Percentiles rank a stretch among this genome's conserved stretches.
Evolutionary conservation across 2,329 filamentous ascomycete species (phyloP).

Genomic region (Penicillium expansum): DNA sequence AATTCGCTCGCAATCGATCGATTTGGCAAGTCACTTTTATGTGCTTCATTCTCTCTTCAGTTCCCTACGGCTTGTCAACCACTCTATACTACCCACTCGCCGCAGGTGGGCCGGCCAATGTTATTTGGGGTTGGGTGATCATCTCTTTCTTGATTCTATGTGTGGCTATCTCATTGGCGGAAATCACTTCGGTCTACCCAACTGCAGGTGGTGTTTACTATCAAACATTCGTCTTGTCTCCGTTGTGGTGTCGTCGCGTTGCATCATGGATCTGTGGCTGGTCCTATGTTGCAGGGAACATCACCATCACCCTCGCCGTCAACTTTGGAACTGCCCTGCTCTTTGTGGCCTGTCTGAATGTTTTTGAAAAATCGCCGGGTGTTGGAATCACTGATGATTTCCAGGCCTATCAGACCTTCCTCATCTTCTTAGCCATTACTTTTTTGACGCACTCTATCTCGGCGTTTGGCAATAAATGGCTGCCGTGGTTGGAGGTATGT

Average conservation of each 20-base stretch:
- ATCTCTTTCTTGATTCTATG: slow-evolving; percentile 61
- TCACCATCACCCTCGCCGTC: slow-evolving; percentile 71
- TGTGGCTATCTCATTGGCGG: slow-evolving; percentile 64
- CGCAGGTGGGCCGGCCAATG: slow-evolving; percentile 66
- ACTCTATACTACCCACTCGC: slow-evolving; percentile 66
- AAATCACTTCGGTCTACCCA: slow-evolving; percentile 66
- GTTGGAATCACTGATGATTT: slow-evolving; percentile 55
- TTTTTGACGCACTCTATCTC: slow-evolving; percentile 54
- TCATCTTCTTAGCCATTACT: slow-evolving; percentile 70
- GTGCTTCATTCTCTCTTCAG: slow-evolving; percentile 67
- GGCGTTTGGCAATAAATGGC: slow-evolving; percentile 53
- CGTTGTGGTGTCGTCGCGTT: slow-evolving; percentile 61
- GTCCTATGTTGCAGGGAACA: slow-evolving; percentile 74
- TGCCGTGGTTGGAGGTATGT: slow-evolving; percentile 65
- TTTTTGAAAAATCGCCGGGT: slow-evolving; percentile 50
- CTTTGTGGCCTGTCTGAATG: slow-evolving; percentile 55
- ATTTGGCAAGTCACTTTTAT: slow-evolving; percentile 24
- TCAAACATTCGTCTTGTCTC: slow-evolving; percentile 64
- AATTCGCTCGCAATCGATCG: slow-evolving; percentile 60
- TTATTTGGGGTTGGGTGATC: slow-evolving; percentile 67
- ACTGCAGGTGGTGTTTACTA: slow-evolving; percentile 69
- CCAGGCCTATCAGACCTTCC: slow-evolving; percentile 61
- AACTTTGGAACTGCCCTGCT: slow-evolving; percentile 67
- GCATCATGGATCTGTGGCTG: slow-evolving; percentile 68
- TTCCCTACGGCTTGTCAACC: slow-evolving; percentile 63